Base-by-base conservation (phyloP, 768 basidiomycete genomes). In the Postia placenta region DNA sequence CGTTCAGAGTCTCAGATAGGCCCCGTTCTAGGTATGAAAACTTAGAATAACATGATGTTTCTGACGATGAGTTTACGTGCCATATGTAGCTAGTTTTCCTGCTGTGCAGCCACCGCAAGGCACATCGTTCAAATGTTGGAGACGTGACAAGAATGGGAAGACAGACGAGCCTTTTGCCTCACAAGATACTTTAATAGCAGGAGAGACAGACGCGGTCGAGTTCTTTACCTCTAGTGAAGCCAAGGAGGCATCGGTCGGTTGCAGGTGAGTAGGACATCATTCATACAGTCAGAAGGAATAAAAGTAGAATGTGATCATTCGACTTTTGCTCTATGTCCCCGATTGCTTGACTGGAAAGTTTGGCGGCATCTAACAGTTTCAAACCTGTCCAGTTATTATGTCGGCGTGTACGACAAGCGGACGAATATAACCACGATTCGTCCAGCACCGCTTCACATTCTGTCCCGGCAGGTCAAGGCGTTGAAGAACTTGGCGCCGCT, bases 361-460 rank as follows among this genome's bases (percentile, higher is more conserved):
- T n/a, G n/a, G n/a, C n/a, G n/a, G n/a, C n/a, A n/a, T n/a, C n/a
- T n/a, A n/a, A n/a, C n/a, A n/a, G n/a, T n/a, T n/a, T n/a, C n/a
- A n/a, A n/a, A n/a, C n/a, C n/a, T n/a, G n/a, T n/a, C n/a, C 41
- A 89, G 92, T 58, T 98, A 98, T 64, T 70, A 94, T 36, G 67
- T 96, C 20, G 93, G 85, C 3, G 72, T 95, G 19, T 86, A 84
- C 62, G 84, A 93, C 68, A 87, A 83, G 47, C 72, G 76, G 38
- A 91, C 84, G 15, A 79, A 80, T 40, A 74, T 74, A n/a, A 72
- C 92, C 47, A 78, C 75, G 20, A 67, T 94, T 17, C 80, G 87
- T 15, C 78, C 85, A 12, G 73, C 80, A 1, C 74, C 85, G 1
- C 72, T 85, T 57, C 75, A 89, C 46, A 73, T 92, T 39, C 64